Evolutionary conservation across 148 eudicot genomes (phyloP), one percentile per base, ranked within the genome.

Genomic region (Rhododendron ovatum): DNA sequence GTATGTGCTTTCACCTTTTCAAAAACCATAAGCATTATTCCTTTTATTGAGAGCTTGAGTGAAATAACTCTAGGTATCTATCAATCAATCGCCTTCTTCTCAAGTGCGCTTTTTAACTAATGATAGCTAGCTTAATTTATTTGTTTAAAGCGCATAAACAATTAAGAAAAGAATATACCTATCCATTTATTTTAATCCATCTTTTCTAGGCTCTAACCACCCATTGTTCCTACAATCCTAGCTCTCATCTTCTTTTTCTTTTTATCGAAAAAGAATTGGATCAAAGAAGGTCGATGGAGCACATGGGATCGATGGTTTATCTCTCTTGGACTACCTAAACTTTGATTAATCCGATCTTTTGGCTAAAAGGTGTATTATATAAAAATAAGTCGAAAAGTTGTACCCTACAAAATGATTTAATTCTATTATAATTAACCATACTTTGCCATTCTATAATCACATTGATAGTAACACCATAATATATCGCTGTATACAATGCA

Each of bases 211-310:
- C 84, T 87, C 81, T 81, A 87, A 87, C 81, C 33, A 53, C 84
- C 76, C 84, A 84, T 80, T 80, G 84, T 87, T 84, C 86, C 84
- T 84, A 51, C 84, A 65, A 71, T 28, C 57, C 89, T 67, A 87
- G 79, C 80, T 26, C 33, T 61, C 33, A 8, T 83, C 26, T 69
- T 26, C 74, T 41, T 12, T 48, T 24, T 79, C 10, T 80, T 37
- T 28, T 80, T 78, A 12, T 20, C 7, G 41, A 35, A 73, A 30
- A 15, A 73, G 24, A 84, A 81, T 84, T 87, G 20, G 45, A 41
- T 41, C 45, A 47, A 28, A 74, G 82, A 84, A 65, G 65, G 83
- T 71, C 59, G 81, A 55, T 84, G 61, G 51, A 71, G 87, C 84
- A 87, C 89, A 87, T 87, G 89, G 84, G 45, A 41, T 41, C 45